These are phyloP conservation scores for Zygosaccharomyces sapae DNA, from an alignment of 1,139 yeast species.

Conservation along the genomic window DNA sequence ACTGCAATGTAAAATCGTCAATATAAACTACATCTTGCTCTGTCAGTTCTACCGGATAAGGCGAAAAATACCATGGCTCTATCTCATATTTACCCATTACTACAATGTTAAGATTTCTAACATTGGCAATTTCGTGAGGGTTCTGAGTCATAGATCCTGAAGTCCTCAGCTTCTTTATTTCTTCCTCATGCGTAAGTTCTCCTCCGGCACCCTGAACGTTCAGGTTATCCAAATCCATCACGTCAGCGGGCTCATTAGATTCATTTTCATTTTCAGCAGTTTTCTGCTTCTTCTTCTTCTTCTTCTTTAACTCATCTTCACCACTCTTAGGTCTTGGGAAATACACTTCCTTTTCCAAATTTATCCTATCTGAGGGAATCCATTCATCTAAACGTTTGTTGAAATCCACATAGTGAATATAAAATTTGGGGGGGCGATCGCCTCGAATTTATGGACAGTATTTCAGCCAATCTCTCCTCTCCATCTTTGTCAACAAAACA, in stretches of 20 bases:
- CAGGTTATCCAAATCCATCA: constrained; percentile 80
- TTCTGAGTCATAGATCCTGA: constrained; percentile 95
- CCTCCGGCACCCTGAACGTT: constrained; percentile 75
- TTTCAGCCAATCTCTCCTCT: constrained; percentile 76
- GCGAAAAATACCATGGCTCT: constrained; percentile 98
- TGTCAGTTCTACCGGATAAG: constrained; percentile 90
- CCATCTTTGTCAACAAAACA: constrained; percentile 78
- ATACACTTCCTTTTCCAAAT: constrained; percentile 60
- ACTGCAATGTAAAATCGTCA: constrained; percentile 85
- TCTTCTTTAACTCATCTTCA: constrained; percentile 42
- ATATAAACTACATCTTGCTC: constrained; percentile 86
- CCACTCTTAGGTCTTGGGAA: constrained; percentile 57
- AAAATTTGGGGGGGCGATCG: constrained; percentile 76
- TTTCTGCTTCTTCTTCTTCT: constrained; percentile 30
- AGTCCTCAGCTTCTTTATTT: constrained; percentile 84
- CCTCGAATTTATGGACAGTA: constrained; percentile 69
- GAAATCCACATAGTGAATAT: constrained; percentile 91
- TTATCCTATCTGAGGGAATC: constrained; percentile 70
- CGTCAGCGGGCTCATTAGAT: constrained; percentile 49
- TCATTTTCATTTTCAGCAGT: constrained; percentile 20
- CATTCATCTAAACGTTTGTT: constrained; percentile 95
- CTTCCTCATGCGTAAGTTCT: constrained; percentile 81
- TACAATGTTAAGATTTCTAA: constrained; percentile 71
- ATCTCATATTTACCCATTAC: constrained; percentile 87
- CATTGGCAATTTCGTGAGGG: constrained; percentile 85